A percentile compares a stretch with the other conserved stretches of the same genome.
Conservation (phyloP, 257 asterid species). For the Lithospermum erythrorhizon region DNA sequence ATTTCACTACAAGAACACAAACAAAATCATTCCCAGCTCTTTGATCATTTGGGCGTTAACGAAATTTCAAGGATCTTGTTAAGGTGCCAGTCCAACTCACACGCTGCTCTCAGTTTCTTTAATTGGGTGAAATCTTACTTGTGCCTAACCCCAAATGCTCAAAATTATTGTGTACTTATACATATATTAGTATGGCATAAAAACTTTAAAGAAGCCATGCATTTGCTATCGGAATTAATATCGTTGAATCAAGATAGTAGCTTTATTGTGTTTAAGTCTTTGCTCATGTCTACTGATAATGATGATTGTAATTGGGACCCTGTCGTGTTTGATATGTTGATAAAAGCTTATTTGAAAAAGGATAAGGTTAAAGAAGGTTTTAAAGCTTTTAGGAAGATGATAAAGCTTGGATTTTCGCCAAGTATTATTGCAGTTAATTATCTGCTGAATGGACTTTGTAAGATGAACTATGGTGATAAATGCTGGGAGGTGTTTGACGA, state of each 20-base stretch:
- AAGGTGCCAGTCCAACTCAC: slow-evolving; percentile 78
- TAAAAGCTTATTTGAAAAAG: slow-evolving; percentile 60
- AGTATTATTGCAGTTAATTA: slow-evolving; percentile 47
- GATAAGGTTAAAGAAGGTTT: slow-evolving; percentile 50
- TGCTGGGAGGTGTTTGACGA: slow-evolving; percentile 71
- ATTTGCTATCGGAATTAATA: slow-evolving; percentile 42
- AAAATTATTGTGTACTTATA: slow-evolving; percentile 42
- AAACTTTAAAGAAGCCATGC: slow-evolving; percentile 57
- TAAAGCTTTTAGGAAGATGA: slow-evolving; percentile 35
- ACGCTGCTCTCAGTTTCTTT: slow-evolving; percentile 54
- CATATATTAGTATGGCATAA: slow-evolving; percentile 73
- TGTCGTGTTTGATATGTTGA: slow-evolving; percentile 76
- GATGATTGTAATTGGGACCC: slow-evolving; percentile 73
- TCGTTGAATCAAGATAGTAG: slow-evolving; percentile 18
- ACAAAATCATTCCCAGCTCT: slow-evolving; percentile 32
- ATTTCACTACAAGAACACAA: slow-evolving; percentile 17
- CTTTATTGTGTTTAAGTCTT: slow-evolving; percentile 31
- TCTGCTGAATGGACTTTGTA: slow-evolving; percentile 51
- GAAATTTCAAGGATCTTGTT: slow-evolving; percentile 63
- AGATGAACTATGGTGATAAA: slow-evolving; percentile 30
- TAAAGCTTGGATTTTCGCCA: slow-evolving; percentile 50
- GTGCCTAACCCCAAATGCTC: slow-evolving; percentile 27
- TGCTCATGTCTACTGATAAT: slow-evolving; percentile 29
- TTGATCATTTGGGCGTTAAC: slow-evolving; percentile 34
- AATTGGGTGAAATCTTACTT: slow-evolving; percentile 52